Percentiles rank a stretch among this genome's conserved stretches.
These are phyloP conservation scores for Gentiana macrophylla DNA, from an alignment of 257 asterid genomes.

Conservation along the genomic window DNA sequence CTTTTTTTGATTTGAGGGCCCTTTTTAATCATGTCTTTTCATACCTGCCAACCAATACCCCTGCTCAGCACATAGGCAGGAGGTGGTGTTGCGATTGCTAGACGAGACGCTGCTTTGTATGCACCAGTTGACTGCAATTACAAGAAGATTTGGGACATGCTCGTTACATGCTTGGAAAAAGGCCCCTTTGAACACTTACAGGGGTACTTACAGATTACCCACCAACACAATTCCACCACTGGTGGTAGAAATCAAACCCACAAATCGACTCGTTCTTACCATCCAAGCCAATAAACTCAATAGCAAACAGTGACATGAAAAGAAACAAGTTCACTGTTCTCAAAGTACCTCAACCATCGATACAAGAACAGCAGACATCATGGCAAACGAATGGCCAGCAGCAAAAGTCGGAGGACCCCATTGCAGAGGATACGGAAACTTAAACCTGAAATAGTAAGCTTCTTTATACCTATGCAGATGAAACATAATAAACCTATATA, in stretches of 20 bases:
- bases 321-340: no score
- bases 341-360: conserved; percentile 91
- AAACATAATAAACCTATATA: background rate
- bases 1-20: no score
- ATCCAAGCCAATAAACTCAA: no score
- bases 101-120: conserved; percentile 93
- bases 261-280: no score
- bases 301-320: no score
- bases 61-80: conserved; percentile 98
- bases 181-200: no score
- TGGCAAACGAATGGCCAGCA: conserved; percentile 85
- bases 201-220: no score
- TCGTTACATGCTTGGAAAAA: background rate
- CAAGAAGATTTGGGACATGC: conserved; percentile 8
- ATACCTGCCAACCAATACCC: conserved; percentile 99
- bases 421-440: conserved; percentile 90
- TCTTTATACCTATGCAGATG: conserved; percentile 3
- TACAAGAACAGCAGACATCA: conserved; percentile 99
- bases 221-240: no score
- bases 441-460: conserved; percentile 50
- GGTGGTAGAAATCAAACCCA: no score
- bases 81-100: conserved; percentile 99
- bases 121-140: conserved; percentile 86
- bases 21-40: no score
- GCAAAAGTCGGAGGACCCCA: conserved; percentile 98